A percentile compares a stretch with the other conserved stretches of the same genome.
Conservation (phyloP, 495 filamentous ascomycete genomes). For the Neurospora sp. region DNA sequence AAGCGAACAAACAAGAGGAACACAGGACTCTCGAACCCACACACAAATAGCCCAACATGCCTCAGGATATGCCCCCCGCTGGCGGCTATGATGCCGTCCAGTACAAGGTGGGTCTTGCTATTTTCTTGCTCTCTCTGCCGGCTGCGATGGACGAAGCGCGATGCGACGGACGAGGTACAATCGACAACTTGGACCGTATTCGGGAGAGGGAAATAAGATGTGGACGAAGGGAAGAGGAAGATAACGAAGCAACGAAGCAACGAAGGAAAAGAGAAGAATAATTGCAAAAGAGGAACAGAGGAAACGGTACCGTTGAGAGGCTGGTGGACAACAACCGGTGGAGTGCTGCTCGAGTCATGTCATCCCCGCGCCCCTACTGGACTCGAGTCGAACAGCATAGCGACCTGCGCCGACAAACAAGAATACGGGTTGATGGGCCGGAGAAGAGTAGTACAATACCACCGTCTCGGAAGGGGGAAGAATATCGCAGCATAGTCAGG, state of each 20-base stretch:
- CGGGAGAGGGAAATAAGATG: not conserved
- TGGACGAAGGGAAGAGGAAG: not conserved
- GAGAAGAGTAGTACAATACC: not conserved
- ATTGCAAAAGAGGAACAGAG: not conserved
- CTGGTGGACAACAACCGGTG: not conserved
- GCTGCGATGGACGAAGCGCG: not conserved
- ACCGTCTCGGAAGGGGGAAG: not conserved
- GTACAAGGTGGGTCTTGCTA: conserved; percentile 65
- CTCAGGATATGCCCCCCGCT: conserved; percentile 83
- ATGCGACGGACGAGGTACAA: not conserved
- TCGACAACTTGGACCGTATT: not conserved
- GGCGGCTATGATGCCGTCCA: conserved; percentile 94
- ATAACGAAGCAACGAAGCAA: not conserved
- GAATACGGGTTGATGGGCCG: not conserved
- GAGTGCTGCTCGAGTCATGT: not conserved
- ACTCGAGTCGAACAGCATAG: not conserved
- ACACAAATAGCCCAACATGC: conserved; percentile 38
- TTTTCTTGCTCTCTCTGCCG: not conserved
- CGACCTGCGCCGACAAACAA: not conserved
- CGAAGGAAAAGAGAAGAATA: not conserved
- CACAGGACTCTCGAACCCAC: conserved; percentile 2
- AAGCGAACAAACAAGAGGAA: not conserved
- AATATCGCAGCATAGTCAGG: not conserved
- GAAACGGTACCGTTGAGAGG: not conserved
- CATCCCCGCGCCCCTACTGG: not conserved